phyloP scores from a whole-genome alignment of 352 stramenopile species.

The Vaucheria bursata region DNA sequence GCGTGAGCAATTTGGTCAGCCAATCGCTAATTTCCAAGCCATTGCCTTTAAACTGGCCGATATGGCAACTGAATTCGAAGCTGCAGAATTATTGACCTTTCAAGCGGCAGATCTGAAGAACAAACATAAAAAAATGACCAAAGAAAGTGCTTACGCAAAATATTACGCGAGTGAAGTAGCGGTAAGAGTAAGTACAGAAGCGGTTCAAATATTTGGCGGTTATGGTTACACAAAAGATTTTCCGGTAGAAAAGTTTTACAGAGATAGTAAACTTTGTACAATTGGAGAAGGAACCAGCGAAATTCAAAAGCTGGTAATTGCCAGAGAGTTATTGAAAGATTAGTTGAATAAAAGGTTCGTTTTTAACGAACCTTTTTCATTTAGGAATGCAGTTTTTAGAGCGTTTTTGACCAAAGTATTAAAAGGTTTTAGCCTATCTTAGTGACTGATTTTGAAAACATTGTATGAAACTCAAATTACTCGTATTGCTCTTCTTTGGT shows the following conservation, averaged over 20 bases:
- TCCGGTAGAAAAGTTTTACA: constrained; percentile 90
- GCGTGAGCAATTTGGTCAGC: constrained; percentile 82
- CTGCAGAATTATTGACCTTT: constrained; percentile 83
- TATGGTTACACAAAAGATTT: constrained; percentile 89
- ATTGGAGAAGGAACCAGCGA: constrained; percentile 95
- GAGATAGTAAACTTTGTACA: constrained; percentile 88
- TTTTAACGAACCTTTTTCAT: no score
- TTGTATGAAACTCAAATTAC: no score
- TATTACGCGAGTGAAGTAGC: constrained; percentile 84
- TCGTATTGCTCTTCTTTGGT: no score
- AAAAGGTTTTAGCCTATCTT: no score
- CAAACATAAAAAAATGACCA: constrained; percentile 68
- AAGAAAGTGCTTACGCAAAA: constrained; percentile 91
- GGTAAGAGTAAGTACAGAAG: no score
- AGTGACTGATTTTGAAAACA: no score
- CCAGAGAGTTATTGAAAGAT: no score
- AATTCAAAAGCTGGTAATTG: constrained; percentile 90
- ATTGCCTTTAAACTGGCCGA: constrained; percentile 78
- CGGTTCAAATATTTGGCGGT: constrained; percentile 73
- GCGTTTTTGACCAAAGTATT: no score
- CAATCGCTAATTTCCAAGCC: constrained; percentile 75
- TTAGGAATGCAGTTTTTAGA: no score
- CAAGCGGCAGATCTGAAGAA: constrained; percentile 84
- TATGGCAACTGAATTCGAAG: constrained; percentile 82
- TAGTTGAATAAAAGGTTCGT: no score